Evolutionary conservation across 306 rosid species (phyloP).

Genomic region (Cicer pinnatifidum): DNA sequence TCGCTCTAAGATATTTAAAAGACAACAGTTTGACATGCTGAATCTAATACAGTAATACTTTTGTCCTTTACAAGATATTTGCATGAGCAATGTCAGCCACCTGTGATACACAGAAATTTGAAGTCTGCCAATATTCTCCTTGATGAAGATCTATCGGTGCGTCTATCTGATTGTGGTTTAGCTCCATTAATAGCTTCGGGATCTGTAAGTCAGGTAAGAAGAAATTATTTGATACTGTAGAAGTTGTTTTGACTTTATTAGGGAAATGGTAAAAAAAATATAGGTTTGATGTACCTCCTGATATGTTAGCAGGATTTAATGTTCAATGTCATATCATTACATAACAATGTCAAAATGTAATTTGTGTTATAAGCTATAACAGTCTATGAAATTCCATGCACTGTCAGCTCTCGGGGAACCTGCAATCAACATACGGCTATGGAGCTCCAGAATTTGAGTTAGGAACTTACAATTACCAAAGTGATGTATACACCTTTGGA

Average conservation of each 20-base stretch:
- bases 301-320: constrained; percentile 7
- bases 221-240: constrained; percentile 32
- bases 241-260: neutral
- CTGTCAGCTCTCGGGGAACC: constrained; percentile 85
- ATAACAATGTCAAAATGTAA: constrained; percentile 1
- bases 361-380: constrained; percentile 38
- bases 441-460: constrained; percentile 99
- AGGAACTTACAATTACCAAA: constrained; percentile 79
- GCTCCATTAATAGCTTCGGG: constrained; percentile 90
- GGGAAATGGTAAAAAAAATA: neutral
- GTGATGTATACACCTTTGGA: constrained; percentile 92
- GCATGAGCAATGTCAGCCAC: constrained; percentile 89
- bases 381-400: constrained; percentile 28
- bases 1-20: neutral
- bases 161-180: constrained; percentile 91
- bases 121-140: constrained; percentile 93
- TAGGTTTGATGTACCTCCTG: constrained; percentile 3
- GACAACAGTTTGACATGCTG: constrained; percentile 37
- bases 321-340: constrained; percentile 15
- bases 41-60: constrained; percentile 37
- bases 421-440: constrained; percentile 75
- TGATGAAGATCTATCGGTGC: constrained; percentile 77
- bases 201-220: constrained; percentile 89
- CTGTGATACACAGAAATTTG: constrained; percentile 85
- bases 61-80: constrained; percentile 67